Conservation (phyloP, 306 rosid species). For the Cicer judaicum region DNA sequence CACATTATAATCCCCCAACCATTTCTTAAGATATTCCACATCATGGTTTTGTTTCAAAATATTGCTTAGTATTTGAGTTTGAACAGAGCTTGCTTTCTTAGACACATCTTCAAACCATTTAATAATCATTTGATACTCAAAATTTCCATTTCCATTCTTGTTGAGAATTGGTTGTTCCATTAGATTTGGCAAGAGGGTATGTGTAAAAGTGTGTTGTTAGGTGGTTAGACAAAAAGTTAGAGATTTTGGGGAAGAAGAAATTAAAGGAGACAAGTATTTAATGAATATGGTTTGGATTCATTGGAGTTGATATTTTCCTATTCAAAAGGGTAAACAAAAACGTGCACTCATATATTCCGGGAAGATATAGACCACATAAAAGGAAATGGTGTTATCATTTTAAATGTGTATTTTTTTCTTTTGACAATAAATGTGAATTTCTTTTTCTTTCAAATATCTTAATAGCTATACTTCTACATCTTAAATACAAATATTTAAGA, state of each 20-base stretch:
- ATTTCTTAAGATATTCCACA: conserved; percentile 72
- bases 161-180: conserved; percentile 58
- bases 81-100: conserved; percentile 59
- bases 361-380: conserved; percentile 9
- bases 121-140: conserved; percentile 49
- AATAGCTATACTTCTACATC: no score
- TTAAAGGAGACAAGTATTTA: not conserved
- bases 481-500: no score
- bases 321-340: not conserved
- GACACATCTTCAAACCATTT: conserved; percentile 77
- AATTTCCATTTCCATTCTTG: conserved; percentile 33
- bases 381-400: not conserved
- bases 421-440: no score
- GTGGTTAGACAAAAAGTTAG: not conserved
- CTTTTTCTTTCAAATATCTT: no score
- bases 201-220: not conserved
- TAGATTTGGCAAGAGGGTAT: not conserved
- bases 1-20: conserved; percentile 66
- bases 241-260: not conserved
- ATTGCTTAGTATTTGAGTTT: conserved; percentile 63
- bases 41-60: conserved; percentile 74
- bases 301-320: not conserved
- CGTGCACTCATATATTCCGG: not conserved
- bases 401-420: not conserved
- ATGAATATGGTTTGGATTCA: not conserved